Evolutionary conservation across 164 flowering plant species (phyloP).

Genomic region (Macadamia integrifolia): DNA sequence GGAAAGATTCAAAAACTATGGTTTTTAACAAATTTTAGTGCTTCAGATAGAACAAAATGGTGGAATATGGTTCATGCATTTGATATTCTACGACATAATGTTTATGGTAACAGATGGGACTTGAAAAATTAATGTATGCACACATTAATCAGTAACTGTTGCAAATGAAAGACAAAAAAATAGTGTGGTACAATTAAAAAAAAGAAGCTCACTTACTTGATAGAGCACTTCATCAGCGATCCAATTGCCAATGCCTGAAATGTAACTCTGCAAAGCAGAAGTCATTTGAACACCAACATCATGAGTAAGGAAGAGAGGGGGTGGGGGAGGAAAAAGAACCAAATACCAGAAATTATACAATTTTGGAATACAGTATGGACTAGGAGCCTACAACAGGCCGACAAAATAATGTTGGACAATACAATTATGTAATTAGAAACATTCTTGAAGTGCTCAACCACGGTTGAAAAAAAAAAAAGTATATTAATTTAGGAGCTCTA

Average conservation of each 20-base stretch:
- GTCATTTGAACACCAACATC: constrained; percentile 3
- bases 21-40: no score
- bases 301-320: neutral
- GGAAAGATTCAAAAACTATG: neutral
- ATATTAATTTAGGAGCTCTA: no score
- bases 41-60: no score
- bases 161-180: neutral
- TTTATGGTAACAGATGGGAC: no score
- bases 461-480: no score
- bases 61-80: no score
- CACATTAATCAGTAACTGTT: no score
- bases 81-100: no score
- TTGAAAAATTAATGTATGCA: neutral
- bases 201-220: constrained; percentile 48
- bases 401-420: neutral
- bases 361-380: neutral
- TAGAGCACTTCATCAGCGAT: constrained; percentile 96
- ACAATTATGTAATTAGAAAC: neutral
- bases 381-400: neutral
- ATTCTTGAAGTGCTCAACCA: no score
- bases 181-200: neutral
- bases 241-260: constrained; percentile 98
- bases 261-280: constrained; percentile 57
- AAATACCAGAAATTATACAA: neutral
- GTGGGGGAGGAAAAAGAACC: no score